Evolutionary conservation across 176 grass and related monocot genomes (phyloP).

Genomic region (Oryza punctata): DNA sequence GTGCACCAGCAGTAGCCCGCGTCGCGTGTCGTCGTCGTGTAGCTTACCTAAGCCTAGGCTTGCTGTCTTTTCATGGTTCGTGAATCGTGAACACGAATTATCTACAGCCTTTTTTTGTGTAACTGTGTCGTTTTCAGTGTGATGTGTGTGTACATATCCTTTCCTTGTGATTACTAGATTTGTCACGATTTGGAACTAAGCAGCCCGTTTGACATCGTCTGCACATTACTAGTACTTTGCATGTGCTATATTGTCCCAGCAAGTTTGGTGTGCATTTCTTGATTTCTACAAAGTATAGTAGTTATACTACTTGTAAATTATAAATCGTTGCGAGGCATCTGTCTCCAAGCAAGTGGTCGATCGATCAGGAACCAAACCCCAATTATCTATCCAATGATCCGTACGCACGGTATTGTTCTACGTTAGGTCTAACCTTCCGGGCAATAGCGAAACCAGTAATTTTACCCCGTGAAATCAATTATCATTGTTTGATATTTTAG

Average conservation of each 20-base stretch:
- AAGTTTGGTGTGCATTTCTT: neutral
- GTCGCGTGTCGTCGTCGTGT: neutral
- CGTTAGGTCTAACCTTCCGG: neutral
- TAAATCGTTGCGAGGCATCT: neutral
- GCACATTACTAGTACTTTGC: neutral
- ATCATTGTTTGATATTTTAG: too few species aligned
- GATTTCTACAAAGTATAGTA: neutral
- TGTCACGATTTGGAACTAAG: constrained; percentile 15
- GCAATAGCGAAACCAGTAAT: too few species aligned
- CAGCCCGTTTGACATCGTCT: neutral
- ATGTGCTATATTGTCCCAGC: neutral
- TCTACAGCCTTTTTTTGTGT: neutral
- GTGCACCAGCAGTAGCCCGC: neutral
- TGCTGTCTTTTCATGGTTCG: neutral
- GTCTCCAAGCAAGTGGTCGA: neutral
- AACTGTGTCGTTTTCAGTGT: neutral
- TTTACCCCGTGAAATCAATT: too few species aligned
- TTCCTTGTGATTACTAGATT: neutral
- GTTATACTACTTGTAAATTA: too few species aligned
- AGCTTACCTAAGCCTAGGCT: neutral
- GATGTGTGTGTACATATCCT: neutral
- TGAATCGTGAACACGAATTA: neutral
- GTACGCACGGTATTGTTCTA: too few species aligned
- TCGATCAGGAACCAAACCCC: neutral
- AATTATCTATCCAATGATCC: neutral